Conservation (phyloP, 768 basidiomycete genomes). For the Tulasnella sp. region DNA sequence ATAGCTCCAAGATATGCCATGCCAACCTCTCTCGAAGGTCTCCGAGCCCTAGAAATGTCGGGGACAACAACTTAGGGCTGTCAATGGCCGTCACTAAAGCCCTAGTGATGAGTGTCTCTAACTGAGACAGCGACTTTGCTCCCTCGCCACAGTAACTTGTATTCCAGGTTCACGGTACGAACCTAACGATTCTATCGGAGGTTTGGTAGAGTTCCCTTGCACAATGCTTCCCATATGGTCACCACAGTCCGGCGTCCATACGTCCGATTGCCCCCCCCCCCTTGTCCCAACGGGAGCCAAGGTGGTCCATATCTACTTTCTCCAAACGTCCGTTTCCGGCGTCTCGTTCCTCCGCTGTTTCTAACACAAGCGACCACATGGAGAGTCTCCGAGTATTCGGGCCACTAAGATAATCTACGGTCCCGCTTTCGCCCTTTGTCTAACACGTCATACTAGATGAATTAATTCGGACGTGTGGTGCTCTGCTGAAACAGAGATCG, state of each 20-base stretch:
- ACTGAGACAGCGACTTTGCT: background rate
- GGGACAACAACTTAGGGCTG: background rate
- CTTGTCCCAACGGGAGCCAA: background rate
- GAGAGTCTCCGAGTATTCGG: background rate
- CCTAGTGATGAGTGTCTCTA: background rate
- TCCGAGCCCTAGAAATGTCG: background rate
- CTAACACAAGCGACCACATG: background rate
- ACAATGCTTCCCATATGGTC: background rate
- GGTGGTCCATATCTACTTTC: background rate
- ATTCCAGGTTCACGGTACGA: background rate
- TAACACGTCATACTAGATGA: background rate
- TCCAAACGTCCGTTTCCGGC: background rate
- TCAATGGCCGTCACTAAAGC: background rate
- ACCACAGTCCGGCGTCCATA: background rate
- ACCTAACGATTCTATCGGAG: background rate
- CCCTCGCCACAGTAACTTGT: background rate
- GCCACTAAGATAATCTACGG: background rate
- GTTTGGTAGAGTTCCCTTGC: background rate
- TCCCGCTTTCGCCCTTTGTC: background rate
- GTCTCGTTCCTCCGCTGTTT: background rate
- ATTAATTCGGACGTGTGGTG: background rate
- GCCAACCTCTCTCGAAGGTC: background rate
- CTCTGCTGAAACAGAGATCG: background rate
- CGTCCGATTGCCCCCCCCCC: background rate
- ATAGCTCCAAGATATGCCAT: background rate